Evolutionary conservation across 495 filamentous ascomycete species (phyloP).

Genomic region (Tuber melanosporum): DNA sequence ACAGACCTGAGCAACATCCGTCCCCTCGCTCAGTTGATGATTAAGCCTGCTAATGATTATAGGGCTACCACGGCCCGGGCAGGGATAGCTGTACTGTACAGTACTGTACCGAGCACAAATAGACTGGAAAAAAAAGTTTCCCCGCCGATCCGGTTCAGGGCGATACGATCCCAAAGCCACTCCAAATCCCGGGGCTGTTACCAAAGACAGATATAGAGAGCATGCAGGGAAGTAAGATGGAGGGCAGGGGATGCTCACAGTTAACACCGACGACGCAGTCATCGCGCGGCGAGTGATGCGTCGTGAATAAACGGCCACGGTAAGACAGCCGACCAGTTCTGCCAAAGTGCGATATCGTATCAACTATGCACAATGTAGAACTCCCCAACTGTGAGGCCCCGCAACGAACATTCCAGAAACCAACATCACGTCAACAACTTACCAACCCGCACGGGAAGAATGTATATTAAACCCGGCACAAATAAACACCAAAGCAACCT

Average conservation of each 20-base stretch:
- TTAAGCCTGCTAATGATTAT: no score
- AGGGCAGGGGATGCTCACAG: slow-evolving; percentile 8
- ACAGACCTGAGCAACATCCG: no score
- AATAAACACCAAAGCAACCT: background rate
- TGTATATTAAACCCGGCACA: background rate
- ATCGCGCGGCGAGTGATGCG: background rate
- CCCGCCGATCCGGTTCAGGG: slow-evolving; percentile 44
- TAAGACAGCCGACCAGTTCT: background rate
- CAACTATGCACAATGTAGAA: background rate
- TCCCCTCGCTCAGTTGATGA: no score
- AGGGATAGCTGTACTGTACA: no score
- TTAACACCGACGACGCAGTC: background rate
- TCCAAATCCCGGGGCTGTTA: slow-evolving; percentile 61
- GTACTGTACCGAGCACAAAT: no score
- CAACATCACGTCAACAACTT: background rate
- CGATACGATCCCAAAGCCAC: slow-evolving; percentile 63
- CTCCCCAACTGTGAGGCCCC: background rate
- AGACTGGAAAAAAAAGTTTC: background rate
- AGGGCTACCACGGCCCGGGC: background rate
- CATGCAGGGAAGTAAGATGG: slow-evolving; percentile 17
- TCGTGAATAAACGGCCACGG: background rate
- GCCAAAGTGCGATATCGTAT: no score
- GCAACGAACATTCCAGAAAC: background rate
- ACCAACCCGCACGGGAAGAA: background rate
- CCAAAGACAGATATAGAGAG: slow-evolving; percentile 54